These are phyloP conservation scores for Neurospora pannonica DNA, from an alignment of 495 filamentous ascomycete genomes.

Conservation along the genomic window DNA sequence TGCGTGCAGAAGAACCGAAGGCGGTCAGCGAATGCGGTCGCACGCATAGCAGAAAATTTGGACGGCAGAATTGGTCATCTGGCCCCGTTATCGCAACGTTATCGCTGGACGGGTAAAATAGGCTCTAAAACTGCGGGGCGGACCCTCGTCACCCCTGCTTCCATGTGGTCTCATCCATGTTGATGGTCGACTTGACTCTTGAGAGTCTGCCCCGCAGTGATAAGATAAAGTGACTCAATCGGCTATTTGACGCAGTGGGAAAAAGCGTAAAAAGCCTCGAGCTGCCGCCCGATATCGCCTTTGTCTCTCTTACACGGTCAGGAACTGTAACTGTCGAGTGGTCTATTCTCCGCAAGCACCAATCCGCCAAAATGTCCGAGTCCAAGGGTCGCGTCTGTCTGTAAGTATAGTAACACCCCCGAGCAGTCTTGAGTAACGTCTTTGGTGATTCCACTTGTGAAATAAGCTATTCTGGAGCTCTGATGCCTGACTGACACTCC, in stretches of 20 bases:
- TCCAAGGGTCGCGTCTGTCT: slow-evolving; percentile 39
- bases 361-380: slow-evolving; percentile 15
- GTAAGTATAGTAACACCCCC: slow-evolving; percentile 18
- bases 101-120: not conserved
- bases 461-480: not conserved
- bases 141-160: not conserved
- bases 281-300: not conserved
- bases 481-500: slow-evolving; percentile 7
- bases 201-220: not conserved
- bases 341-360: not conserved
- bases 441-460: not conserved
- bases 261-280: not conserved
- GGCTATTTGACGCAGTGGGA: not conserved
- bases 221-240: not conserved
- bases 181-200: not conserved
- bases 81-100: not conserved
- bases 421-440: not conserved
- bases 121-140: not conserved
- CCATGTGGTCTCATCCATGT: not conserved
- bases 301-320: not conserved
- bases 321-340: not conserved
- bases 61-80: slow-evolving; percentile 7
- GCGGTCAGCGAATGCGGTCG: slow-evolving; percentile 1
- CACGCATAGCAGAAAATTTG: slow-evolving; percentile 1
- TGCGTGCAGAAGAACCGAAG: not conserved